phyloP scores from a whole-genome alignment of 331 rosid genomes.

The Acacia pycnantha region DNA sequence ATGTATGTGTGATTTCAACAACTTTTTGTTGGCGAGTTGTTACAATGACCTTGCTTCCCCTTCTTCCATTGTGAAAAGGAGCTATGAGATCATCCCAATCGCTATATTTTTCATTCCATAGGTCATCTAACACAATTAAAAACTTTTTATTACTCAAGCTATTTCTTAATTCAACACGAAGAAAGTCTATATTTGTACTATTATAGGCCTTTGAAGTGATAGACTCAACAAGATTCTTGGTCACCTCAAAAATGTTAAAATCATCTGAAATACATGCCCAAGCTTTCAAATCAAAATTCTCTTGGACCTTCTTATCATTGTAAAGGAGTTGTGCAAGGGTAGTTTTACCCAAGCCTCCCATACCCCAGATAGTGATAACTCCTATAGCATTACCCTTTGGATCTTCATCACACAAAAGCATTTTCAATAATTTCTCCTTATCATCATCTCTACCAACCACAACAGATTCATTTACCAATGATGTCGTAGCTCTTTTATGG shows the following conservation, averaged over 20 bases:
- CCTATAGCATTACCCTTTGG: not conserved
- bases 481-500: not conserved
- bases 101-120: conserved; percentile 22
- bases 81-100: conserved; percentile 19
- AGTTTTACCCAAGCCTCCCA: conserved; percentile 29
- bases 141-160: conserved; percentile 1
- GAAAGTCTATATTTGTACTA: not conserved
- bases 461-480: conserved; percentile 27
- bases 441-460: conserved; percentile 35
- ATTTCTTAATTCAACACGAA: not conserved
- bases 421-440: conserved; percentile 11
- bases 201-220: not conserved
- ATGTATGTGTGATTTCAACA: not conserved
- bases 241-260: not conserved
- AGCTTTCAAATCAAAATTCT: conserved; percentile 18
- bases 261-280: conserved; percentile 24
- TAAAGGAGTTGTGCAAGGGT: conserved; percentile 31
- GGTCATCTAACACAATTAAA: conserved; percentile 29
- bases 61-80: conserved; percentile 1
- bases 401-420: not conserved
- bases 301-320: not conserved
- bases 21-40: conserved; percentile 12
- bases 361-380: conserved; percentile 3
- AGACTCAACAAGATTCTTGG: conserved; percentile 19
- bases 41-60: conserved; percentile 12